A percentile compares a stretch with the other conserved stretches of the same genome.
phyloP scores from a whole-genome alignment of 1,284 basidiomycete genomes.

The Anthracocystis walkeri region DNA sequence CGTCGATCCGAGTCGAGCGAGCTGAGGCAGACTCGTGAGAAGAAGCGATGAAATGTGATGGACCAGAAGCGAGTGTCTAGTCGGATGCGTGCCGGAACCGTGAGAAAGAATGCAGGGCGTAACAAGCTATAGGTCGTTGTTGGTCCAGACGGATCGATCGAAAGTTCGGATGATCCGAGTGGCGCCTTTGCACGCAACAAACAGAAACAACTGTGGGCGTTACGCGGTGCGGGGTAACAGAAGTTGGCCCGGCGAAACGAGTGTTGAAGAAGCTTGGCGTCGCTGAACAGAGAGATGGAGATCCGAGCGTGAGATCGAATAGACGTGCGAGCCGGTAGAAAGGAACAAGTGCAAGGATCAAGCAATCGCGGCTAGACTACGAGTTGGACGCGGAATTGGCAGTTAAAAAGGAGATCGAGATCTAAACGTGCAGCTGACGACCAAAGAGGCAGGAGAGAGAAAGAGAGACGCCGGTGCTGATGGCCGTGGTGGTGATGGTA shows the following conservation, averaged over 20 bases:
- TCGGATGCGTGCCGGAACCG: not conserved
- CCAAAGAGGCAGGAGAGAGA: not conserved
- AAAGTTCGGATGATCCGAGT: not conserved
- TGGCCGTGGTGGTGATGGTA: not conserved
- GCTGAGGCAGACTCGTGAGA: not conserved
- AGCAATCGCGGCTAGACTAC: not conserved
- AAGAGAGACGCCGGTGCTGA: not conserved
- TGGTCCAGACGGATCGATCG: not conserved
- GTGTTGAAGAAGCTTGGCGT: not conserved
- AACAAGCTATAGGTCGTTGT: not conserved
- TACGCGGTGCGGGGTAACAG: not conserved
- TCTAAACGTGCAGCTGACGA: conserved; percentile 2
- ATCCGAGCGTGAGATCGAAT: not conserved
- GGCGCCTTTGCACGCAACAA: not conserved
- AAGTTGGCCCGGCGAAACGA: not conserved
- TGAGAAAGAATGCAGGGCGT: not conserved
- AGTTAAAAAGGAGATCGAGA: not conserved
- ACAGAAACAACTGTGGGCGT: not conserved
- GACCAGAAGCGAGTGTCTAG: not conserved
- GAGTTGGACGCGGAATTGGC: not conserved
- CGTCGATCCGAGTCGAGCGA: not conserved
- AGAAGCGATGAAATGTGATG: not conserved
- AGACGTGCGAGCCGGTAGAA: not conserved
- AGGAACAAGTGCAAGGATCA: not conserved
- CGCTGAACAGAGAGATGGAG: not conserved